A percentile compares a stretch with the other conserved stretches of the same genome.
These are phyloP conservation scores for Irpex lacteus DNA, from an alignment of 1,284 basidiomycete genomes.

Conservation along the genomic window DNA sequence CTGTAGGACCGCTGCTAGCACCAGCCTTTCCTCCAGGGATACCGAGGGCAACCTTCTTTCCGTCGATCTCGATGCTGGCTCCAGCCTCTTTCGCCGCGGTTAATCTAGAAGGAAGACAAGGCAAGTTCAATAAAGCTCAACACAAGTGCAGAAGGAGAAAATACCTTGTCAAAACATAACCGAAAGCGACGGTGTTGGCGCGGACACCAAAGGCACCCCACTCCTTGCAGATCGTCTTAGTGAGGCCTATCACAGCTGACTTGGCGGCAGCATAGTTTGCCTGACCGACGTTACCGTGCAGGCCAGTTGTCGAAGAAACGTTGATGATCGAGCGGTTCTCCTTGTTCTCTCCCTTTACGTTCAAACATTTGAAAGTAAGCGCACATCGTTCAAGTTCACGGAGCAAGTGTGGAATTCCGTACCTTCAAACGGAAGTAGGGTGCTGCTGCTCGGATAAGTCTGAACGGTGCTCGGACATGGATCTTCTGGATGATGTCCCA, in stretches of 20 bases:
- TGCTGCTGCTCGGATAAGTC: constrained; percentile 80
- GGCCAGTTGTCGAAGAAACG: constrained; percentile 73
- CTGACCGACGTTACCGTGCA: constrained; percentile 85
- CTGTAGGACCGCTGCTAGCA: constrained; percentile 33
- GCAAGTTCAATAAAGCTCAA: neutral
- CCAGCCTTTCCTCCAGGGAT: constrained; percentile 52
- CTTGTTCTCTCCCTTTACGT: constrained; percentile 28
- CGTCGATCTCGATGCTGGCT: constrained; percentile 74
- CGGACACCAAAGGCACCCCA: constrained; percentile 84
- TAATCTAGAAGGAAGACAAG: constrained; percentile 16
- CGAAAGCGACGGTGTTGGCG: constrained; percentile 80
- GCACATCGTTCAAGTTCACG: constrained; percentile 7
- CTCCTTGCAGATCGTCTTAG: constrained; percentile 86
- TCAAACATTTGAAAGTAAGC: neutral
- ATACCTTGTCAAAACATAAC: constrained; percentile 70
- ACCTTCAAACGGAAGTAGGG: constrained; percentile 85
- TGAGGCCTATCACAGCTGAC: constrained; percentile 72
- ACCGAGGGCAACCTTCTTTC: constrained; percentile 81
- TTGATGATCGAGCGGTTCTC: constrained; percentile 79
- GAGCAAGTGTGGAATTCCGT: constrained; percentile 28
- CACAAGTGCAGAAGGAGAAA: constrained; percentile 10
- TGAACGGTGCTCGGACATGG: constrained; percentile 82
- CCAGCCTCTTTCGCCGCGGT: constrained; percentile 70
- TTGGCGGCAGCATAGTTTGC: constrained; percentile 83
- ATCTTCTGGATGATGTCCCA: constrained; percentile 83